Base-by-base conservation (phyloP, 2,329 filamentous ascomycete genomes). In the Coleophoma eucalyptorum region DNA sequence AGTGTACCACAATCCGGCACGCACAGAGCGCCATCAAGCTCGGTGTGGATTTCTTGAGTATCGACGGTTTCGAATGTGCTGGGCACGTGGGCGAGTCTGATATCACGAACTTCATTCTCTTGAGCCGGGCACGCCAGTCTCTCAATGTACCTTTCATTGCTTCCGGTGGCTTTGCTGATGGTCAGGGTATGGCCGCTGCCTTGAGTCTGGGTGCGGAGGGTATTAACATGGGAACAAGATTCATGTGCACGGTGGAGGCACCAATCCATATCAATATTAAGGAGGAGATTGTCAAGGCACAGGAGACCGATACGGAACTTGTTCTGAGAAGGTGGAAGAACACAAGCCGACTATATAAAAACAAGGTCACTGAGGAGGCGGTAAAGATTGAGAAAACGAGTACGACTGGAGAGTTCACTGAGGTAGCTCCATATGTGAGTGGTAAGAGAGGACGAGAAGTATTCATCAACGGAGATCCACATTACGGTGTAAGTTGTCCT, bases 211-310 rank as follows among this genome's bases (percentile, higher is more conserved):
- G 94, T 34, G 94, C 94, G 0, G 89, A 90, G 68, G 94, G 94
- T 56, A 86, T 97, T 73, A 99, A 99, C 73, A 99, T 99, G 94
- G 94, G 94, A 51, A 99, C 94, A 10, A 79, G 94, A 40, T 99
- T 97, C 76, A 95, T 99, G 89, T 93, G 88, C 74, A 97, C 94
- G 0, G 78, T 93, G 42, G 94, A 97, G 72, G 86, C 92, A 15
- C 94, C 94, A 1, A 89, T 99, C 57, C 94, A 99, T 72, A 68
- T 83, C 45, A 96, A 96, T 60, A 90, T 99, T 75, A 99, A 99
- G 79, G 79, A 95, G 69, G 79, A 88, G 59, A 99, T 99, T 64
- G 91, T 97, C 46, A 79, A 83, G 50, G 89, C 92, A 1, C 79
- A 90, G 56, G 94, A 99, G 77, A 91, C 88, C 19, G 90, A 97